Conservation (phyloP, 345 rosid species). For the Aegle marmelos region DNA sequence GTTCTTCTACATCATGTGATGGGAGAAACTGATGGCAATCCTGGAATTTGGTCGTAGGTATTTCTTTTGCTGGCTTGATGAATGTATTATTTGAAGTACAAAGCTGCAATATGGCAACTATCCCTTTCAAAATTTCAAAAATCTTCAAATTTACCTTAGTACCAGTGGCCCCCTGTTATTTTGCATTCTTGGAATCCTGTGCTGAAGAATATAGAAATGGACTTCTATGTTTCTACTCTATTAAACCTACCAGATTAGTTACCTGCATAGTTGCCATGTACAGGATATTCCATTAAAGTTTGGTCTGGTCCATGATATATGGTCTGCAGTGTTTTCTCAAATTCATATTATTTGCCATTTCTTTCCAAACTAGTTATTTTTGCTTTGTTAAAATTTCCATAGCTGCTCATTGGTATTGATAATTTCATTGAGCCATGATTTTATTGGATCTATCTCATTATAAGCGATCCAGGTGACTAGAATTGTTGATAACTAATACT, state of each 20-base stretch:
- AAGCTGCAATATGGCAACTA: constrained; percentile 19
- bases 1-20: constrained; percentile 89
- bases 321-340: neutral
- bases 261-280: neutral
- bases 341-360: neutral
- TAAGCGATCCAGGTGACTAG: neutral
- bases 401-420: neutral
- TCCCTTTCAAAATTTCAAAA: neutral
- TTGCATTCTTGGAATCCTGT: neutral
- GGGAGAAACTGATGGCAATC: constrained; percentile 87
- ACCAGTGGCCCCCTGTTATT: neutral
- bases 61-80: constrained; percentile 17
- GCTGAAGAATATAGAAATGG: neutral
- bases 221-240: neutral
- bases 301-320: neutral
- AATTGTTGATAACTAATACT: constrained; percentile 7
- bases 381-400: neutral
- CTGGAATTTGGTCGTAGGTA: constrained; percentile 91
- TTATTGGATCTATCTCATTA: neutral
- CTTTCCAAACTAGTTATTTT: neutral
- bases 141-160: neutral
- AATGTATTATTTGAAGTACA: constrained; percentile 11
- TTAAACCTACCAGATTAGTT: neutral
- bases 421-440: neutral
- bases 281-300: neutral